A percentile compares a stretch with the other conserved stretches of the same genome.
Conservation (phyloP, 306 rosid genomes). For the Prunus mira region DNA sequence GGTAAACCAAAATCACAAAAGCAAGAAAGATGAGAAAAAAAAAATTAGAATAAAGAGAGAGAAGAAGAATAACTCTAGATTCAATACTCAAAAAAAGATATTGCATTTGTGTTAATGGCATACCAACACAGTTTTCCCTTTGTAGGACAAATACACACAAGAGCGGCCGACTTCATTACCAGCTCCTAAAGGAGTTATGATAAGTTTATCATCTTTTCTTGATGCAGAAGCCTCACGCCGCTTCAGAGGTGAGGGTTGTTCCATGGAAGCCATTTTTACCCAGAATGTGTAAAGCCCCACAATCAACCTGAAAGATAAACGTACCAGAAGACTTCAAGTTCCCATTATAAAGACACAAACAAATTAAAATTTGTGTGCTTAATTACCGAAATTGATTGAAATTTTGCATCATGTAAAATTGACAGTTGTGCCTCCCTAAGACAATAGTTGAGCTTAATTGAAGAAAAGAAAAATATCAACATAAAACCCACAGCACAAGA, state of each 20-base stretch:
- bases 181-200: constrained; percentile 80
- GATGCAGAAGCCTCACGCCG: constrained; percentile 43
- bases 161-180: constrained; percentile 97
- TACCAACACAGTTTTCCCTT: constrained; percentile 63
- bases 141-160: constrained; percentile 80
- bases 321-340: neutral
- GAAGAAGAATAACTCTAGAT: neutral
- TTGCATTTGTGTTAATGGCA: neutral
- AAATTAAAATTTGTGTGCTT: no score
- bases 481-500: neutral
- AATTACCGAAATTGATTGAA: neutral
- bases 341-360: no score
- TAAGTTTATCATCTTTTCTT: constrained; percentile 71
- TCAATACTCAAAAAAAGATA: neutral
- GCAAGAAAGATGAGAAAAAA: neutral
- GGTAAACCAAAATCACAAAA: constrained; percentile 9
- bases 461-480: neutral
- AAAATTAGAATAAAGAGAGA: neutral
- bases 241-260: constrained; percentile 46
- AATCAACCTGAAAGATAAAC: neutral
- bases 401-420: neutral
- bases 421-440: no score
- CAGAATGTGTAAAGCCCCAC: neutral
- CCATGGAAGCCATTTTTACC: constrained; percentile 44
- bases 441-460: neutral